These are phyloP conservation scores for Phytophthora kernoviae DNA, from an alignment of 352 stramenopile genomes.

Conservation along the genomic window DNA sequence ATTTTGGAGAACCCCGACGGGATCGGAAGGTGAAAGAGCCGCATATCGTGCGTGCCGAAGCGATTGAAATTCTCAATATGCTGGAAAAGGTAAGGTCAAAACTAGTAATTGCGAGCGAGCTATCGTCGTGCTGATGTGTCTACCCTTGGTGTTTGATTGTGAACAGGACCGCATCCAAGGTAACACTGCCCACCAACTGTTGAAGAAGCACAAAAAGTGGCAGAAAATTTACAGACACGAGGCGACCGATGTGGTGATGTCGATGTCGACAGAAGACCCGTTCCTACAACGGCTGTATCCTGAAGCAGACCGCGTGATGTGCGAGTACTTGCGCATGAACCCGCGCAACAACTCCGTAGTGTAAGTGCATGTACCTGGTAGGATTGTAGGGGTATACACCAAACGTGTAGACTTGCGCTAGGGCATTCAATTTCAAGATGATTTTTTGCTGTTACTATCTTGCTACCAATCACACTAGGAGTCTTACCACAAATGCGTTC, in stretches of 20 bases:
- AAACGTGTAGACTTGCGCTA: neutral
- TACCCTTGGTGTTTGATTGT: neutral
- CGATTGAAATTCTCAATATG: slow-evolving; percentile 80
- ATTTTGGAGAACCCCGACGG: slow-evolving; percentile 68
- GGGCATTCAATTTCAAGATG: neutral
- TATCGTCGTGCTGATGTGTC: neutral
- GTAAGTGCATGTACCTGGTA: slow-evolving; percentile 5
- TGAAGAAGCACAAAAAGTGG: slow-evolving; percentile 91
- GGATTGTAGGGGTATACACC: neutral
- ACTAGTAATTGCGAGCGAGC: neutral
- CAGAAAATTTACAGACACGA: slow-evolving; percentile 80
- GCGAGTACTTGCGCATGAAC: slow-evolving; percentile 48
- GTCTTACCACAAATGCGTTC: too few species aligned
- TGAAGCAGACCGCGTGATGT: slow-evolving; percentile 59
- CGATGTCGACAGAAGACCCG: slow-evolving; percentile 63
- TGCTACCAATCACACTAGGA: neutral
- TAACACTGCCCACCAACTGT: slow-evolving; percentile 70
- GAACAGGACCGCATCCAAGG: slow-evolving; percentile 67
- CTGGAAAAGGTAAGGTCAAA: slow-evolving; percentile 65
- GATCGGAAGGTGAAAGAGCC: slow-evolving; percentile 65
- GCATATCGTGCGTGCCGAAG: slow-evolving; percentile 63
- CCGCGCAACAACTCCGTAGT: slow-evolving; percentile 30
- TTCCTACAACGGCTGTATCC: slow-evolving; percentile 70
- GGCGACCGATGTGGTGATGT: slow-evolving; percentile 46
- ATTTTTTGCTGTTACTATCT: neutral